Conservation (phyloP, 106 monocot genomes). For the Amphibolis antarctica region DNA sequence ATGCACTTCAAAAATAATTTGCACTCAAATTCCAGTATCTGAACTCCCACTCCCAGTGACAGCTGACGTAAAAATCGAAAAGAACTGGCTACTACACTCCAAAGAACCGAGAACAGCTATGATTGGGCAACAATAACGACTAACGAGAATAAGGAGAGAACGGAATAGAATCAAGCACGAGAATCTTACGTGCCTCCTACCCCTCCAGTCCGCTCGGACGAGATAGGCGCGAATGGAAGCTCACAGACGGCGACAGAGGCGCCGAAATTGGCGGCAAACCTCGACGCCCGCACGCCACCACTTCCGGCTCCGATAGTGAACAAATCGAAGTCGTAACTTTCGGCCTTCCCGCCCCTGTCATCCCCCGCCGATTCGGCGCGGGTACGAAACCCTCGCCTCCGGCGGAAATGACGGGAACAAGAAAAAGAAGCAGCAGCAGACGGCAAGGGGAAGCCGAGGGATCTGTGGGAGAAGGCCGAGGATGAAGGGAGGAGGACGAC, state of each 20-base stretch:
- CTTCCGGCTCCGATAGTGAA: conserved; percentile 84
- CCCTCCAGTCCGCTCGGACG: conserved; percentile 52
- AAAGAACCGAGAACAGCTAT: no score
- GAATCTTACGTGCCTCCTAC: conserved; percentile 64
- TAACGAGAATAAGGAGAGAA: no score
- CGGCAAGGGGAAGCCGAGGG: not conserved
- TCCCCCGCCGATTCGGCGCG: conserved; percentile 7
- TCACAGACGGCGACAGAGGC: conserved; percentile 68
- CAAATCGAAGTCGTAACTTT: conserved; percentile 52
- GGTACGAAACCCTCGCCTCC: conserved; percentile 7
- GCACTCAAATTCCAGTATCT: no score
- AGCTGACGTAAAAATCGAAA: no score
- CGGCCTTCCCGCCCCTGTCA: conserved; percentile 3
- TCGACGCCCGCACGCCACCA: conserved; percentile 62
- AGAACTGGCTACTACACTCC: no score
- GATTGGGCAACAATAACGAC: no score
- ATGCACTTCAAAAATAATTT: no score
- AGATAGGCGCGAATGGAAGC: conserved; percentile 58
- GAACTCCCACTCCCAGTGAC: no score
- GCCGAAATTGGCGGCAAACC: conserved; percentile 52
- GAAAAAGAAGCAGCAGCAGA: not conserved
- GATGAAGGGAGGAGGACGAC: conserved; percentile 5
- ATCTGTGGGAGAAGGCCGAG: not conserved
- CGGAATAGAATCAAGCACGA: not conserved
- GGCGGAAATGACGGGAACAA: not conserved